A percentile compares a stretch with the other conserved stretches of the same genome.
Evolutionary conservation across 2,329 filamentous ascomycete genomes (phyloP).

Genomic region (Colletotrichum tropicicola): DNA sequence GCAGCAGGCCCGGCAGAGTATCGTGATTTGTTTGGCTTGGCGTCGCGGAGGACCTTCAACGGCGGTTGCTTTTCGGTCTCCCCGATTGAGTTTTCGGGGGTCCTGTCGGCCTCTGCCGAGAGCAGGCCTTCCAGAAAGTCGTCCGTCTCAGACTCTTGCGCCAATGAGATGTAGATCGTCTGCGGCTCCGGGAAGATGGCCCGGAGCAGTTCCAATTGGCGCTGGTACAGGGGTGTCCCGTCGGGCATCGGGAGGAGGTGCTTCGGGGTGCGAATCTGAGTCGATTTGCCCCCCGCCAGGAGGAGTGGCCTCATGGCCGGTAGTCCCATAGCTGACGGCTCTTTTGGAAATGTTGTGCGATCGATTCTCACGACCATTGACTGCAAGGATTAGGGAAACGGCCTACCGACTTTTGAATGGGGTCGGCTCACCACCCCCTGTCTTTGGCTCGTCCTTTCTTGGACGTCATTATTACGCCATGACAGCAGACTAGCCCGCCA

Average conservation of each 20-base stretch:
- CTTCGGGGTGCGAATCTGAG: constrained; percentile 41
- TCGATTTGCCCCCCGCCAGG: constrained; percentile 41
- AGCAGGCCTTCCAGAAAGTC: constrained; percentile 19
- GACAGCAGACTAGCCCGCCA: too few relatives aligned
- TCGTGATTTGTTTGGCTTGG: neutral
- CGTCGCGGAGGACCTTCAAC: constrained; percentile 13
- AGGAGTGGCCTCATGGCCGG: constrained; percentile 37
- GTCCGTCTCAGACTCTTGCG: constrained; percentile 22
- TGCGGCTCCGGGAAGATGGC: constrained; percentile 34
- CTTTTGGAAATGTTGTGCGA: too few relatives aligned
- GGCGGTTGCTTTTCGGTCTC: neutral
- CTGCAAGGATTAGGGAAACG: too few relatives aligned
- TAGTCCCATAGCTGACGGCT: constrained; percentile 4
- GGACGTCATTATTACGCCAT: constrained; percentile 30
- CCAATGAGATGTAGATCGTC: constrained; percentile 38
- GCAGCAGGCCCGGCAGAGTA: constrained; percentile 25
- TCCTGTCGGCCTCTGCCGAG: constrained; percentile 11
- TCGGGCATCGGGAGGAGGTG: constrained; percentile 40
- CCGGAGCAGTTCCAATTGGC: constrained; percentile 36
- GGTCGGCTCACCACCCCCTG: neutral
- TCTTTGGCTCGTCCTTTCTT: neutral
- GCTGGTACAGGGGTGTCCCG: constrained; percentile 37
- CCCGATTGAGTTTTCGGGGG: neutral
- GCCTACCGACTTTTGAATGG: neutral
- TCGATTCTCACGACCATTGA: neutral